Percentiles rank a stretch among this genome's conserved stretches.
phyloP scores from a whole-genome alignment of 2,329 filamentous ascomycete species.

The Anthostomella pinea region DNA sequence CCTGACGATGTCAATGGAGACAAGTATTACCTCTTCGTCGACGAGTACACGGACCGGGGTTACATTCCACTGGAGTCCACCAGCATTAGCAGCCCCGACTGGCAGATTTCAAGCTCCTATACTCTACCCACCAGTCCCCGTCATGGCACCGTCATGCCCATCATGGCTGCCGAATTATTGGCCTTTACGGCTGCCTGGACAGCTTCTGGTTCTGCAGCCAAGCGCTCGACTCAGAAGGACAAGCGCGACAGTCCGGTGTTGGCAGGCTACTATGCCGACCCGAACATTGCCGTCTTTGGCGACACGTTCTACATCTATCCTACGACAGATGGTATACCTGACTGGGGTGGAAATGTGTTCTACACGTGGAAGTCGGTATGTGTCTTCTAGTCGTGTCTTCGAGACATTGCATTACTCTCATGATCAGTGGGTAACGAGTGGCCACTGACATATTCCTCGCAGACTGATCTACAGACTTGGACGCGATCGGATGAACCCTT shows the following conservation, averaged over 20 bases:
- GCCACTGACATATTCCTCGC: too few species aligned
- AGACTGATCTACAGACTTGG: conserved; percentile 40
- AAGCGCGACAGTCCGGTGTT: conserved; percentile 35
- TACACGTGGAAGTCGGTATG: conserved; percentile 44
- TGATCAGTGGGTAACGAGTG: too few species aligned
- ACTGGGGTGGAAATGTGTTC: conserved; percentile 46
- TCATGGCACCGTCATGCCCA: conserved; percentile 51
- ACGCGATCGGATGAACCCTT: conserved; percentile 39
- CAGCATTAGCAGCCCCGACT: conserved; percentile 46
- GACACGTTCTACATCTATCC: conserved; percentile 46
- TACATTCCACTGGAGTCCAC: conserved; percentile 52
- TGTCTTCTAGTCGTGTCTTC: too few species aligned
- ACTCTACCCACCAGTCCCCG: conserved; percentile 47
- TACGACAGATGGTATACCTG: conserved; percentile 43
- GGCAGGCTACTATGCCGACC: conserved; percentile 41
- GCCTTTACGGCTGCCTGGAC: too few species aligned
- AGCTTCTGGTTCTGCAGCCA: conserved; percentile 13
- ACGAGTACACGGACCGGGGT: conserved; percentile 49
- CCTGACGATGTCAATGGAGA: conserved; percentile 46
- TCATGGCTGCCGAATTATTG: conserved; percentile 45
- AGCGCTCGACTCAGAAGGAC: neutral
- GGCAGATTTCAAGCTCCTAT: conserved; percentile 45
- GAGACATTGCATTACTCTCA: too few species aligned
- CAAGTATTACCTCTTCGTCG: conserved; percentile 55
- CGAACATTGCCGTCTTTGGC: conserved; percentile 44